These are phyloP conservation scores for Coemansia sp. DNA, from an alignment of 192 early-diverging fungal genomes.

Conservation along the genomic window DNA sequence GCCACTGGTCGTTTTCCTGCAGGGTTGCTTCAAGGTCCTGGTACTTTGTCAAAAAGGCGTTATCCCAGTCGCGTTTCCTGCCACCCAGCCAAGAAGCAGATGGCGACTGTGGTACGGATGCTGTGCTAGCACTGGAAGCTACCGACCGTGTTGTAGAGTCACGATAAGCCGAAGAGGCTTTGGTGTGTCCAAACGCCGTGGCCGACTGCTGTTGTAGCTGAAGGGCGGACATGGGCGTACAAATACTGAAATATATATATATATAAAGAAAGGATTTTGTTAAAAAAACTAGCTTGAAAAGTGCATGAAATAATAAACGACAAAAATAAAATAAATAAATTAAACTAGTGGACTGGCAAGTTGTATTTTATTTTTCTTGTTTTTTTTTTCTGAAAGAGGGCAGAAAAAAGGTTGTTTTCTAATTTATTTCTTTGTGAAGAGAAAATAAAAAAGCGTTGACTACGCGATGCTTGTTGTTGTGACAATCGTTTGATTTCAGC, in stretches of 20 bases:
- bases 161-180: neutral
- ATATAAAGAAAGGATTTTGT: neutral
- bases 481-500: neutral
- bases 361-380: too few relatives aligned
- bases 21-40: constrained; percentile 49
- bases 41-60: constrained; percentile 48
- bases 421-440: neutral
- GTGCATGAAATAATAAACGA: neutral
- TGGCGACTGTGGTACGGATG: constrained; percentile 1
- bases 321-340: neutral
- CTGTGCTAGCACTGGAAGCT: constrained; percentile 22
- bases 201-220: neutral
- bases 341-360: too few relatives aligned
- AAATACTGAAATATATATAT: constrained; percentile 1
- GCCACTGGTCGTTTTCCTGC: constrained; percentile 54
- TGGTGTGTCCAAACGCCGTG: neutral
- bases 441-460: neutral
- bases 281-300: neutral
- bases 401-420: neutral
- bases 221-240: neutral
- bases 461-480: neutral
- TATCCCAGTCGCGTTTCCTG: constrained; percentile 54
- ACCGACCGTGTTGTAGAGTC: constrained; percentile 23
- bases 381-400: too few relatives aligned
- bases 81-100: constrained; percentile 35